Percentiles rank a stretch among this genome's conserved stretches.
Conservation (phyloP, 1,284 basidiomycete species). For the Chondrostereum purpureum region DNA sequence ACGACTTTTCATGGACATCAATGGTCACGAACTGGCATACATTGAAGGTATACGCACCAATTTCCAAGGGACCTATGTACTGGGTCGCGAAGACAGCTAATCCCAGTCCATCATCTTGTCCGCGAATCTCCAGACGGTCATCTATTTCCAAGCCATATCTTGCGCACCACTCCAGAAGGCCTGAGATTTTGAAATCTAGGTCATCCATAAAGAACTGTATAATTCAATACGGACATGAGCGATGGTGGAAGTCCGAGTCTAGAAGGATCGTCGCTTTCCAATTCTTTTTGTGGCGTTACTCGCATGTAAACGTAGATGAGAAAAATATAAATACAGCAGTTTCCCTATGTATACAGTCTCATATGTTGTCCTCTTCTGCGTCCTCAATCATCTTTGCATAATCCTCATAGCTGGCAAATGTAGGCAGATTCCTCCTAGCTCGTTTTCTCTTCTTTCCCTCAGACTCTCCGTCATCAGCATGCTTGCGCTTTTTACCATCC, state of each 20-base stretch:
- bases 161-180: constrained; percentile 41
- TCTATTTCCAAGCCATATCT: constrained; percentile 40
- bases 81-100: constrained; percentile 34
- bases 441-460: constrained; percentile 60
- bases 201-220: no score
- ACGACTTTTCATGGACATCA: constrained; percentile 41
- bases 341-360: constrained; percentile 11
- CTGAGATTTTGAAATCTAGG: constrained; percentile 14
- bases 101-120: constrained; percentile 26
- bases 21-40: background rate
- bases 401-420: constrained; percentile 93
- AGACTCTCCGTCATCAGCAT: constrained; percentile 37
- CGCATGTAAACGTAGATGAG: no score
- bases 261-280: no score
- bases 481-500: constrained; percentile 41
- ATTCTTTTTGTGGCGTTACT: no score
- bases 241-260: no score
- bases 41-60: constrained; percentile 28
- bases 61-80: constrained; percentile 29
- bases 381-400: constrained; percentile 88
- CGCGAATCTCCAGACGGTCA: constrained; percentile 31
- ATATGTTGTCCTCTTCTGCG: constrained; percentile 68
- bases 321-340: no score
- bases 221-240: no score
- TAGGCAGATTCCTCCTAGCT: constrained; percentile 71